Base-by-base conservation (phyloP, 2,329 filamentous ascomycete species). In the Exophiala bonariae region DNA sequence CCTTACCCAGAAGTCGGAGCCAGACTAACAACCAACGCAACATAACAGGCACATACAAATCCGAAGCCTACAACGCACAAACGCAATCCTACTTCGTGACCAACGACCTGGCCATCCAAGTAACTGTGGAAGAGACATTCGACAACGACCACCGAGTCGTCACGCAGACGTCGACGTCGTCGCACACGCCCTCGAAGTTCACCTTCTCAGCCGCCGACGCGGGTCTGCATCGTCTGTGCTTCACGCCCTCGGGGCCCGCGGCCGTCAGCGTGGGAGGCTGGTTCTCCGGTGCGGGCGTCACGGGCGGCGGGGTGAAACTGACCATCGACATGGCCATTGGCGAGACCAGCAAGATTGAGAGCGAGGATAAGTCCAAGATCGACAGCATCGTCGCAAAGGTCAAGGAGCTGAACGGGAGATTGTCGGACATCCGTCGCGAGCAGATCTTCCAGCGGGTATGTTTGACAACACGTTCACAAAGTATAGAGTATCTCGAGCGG, bases 91-190 rank as follows among this genome's bases (percentile, higher is more conserved):
- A 89, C 81, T 71, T 77, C 43, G 77, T 85, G 64, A 87, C 93
- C 67, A 78, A 83, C 55, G 85, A 85, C 56, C 76, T 95, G 53
- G 85, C 80, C 72, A 86, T 97, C 67, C 88, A 85, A 73, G 95
- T 97, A 63, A 91, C 89, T 13, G 92, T 97, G 48, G 91, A 96
- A 61, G 93, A 99, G 77, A 81, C 86, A 63, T 99, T 99, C 72
- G 91, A 97, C 79, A 92, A 95, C 71, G 86, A 97, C 76, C 93
- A 99, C 80, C 90, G 91, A 55, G 87, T 99, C 53, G 88, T 97
- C 55, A 58, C 50, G 2, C 58, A 60, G 33, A 57, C 54, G 14
- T 88, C 85, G 57, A 89, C 96, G 71, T 85, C 86, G 52, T 91
- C 92, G 61, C 71, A 79, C 33, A 72, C 81, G 51, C 75, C 80